Percentiles rank a stretch among this genome's conserved stretches.
phyloP scores from a whole-genome alignment of 495 filamentous ascomycete genomes.

The Talaromyces adpressus region DNA sequence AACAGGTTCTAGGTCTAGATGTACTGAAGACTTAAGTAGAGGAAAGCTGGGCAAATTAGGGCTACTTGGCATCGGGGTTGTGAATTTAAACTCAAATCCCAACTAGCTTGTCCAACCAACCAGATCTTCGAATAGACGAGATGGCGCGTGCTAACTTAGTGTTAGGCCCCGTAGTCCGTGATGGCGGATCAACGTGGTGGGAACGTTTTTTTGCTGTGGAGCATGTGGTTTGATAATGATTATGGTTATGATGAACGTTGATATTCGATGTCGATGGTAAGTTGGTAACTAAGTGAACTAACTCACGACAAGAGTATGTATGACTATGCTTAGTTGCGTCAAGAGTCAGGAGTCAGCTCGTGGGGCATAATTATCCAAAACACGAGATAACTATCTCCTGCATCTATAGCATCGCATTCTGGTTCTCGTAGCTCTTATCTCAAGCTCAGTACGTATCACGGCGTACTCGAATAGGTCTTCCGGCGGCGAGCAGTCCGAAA shows the following conservation, averaged over 20 bases:
- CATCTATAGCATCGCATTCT: neutral
- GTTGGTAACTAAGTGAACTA: too few relatives aligned
- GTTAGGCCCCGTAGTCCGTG: neutral
- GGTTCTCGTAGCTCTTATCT: neutral
- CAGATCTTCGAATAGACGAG: neutral
- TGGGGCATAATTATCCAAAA: neutral
- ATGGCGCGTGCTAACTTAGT: neutral
- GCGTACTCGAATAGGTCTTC: neutral
- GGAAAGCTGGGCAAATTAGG: neutral
- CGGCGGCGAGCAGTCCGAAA: neutral
- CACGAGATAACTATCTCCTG: neutral
- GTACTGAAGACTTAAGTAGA: too few relatives aligned
- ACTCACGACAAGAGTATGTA: too few relatives aligned
- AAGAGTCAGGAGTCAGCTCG: neutral
- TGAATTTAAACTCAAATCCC: neutral
- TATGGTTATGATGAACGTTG: neutral
- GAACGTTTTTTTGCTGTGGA: neutral
- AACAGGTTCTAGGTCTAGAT: neutral
- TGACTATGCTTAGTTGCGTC: too few relatives aligned
- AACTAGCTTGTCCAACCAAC: neutral
- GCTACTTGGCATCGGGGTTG: neutral
- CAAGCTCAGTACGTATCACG: neutral
- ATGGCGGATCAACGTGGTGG: neutral
- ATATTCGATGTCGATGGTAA: neutral
- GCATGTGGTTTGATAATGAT: neutral